Percentiles rank a stretch among this genome's conserved stretches.
phyloP scores from a whole-genome alignment of 495 filamentous ascomycete species.

The Sporormia fimetaria region DNA sequence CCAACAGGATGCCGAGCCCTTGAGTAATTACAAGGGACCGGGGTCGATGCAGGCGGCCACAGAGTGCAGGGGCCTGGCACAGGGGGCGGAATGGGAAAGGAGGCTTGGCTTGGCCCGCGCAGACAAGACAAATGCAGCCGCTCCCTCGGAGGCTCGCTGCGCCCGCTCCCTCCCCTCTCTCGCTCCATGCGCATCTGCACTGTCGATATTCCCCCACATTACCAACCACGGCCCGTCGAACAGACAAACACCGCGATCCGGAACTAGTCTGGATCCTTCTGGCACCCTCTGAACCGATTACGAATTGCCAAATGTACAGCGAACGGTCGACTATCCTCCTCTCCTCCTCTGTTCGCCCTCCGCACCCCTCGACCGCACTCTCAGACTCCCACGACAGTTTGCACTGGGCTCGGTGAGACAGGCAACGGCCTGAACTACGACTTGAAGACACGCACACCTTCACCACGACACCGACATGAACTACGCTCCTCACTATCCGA shows the following conservation, averaged over 20 bases:
- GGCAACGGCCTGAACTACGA: slow-evolving; percentile 18
- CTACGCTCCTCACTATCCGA: slow-evolving; percentile 29
- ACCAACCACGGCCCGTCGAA: slow-evolving; percentile 13
- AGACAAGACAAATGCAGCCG: background rate
- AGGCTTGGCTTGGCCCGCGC: background rate
- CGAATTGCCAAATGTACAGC: slow-evolving; percentile 26
- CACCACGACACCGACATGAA: slow-evolving; percentile 24
- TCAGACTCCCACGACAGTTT: slow-evolving; percentile 22
- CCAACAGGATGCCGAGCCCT: no score
- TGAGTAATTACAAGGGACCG: no score
- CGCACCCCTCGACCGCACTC: slow-evolving; percentile 17
- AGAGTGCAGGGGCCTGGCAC: no score
- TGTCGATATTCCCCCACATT: slow-evolving; percentile 10
- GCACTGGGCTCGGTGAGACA: slow-evolving; percentile 20
- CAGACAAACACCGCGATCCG: slow-evolving; percentile 8
- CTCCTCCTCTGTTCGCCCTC: slow-evolving; percentile 24
- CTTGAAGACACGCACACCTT: slow-evolving; percentile 18
- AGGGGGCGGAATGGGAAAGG: no score
- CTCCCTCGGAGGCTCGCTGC: background rate
- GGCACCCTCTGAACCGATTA: slow-evolving; percentile 1
- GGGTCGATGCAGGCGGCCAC: no score
- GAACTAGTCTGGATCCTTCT: slow-evolving; percentile 21
- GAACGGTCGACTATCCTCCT: slow-evolving; percentile 17
- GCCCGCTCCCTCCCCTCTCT: background rate
- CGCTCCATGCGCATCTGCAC: slow-evolving; percentile 6